phyloP scores from a whole-genome alignment of 2,329 filamentous ascomycete genomes.

The Alternaria triticina region DNA sequence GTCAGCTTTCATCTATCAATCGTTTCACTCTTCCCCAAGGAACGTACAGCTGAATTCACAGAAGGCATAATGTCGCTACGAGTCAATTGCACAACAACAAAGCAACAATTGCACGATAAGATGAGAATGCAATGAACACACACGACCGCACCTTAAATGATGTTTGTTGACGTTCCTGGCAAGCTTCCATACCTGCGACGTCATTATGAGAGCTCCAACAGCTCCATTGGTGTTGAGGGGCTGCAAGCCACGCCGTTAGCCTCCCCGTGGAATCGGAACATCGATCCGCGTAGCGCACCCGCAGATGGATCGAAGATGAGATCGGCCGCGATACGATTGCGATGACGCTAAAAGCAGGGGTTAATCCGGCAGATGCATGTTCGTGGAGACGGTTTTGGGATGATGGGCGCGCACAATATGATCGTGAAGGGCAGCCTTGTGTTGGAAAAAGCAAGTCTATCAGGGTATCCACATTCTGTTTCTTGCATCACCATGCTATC shows the following conservation, averaged over 20 bases:
- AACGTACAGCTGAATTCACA: no score
- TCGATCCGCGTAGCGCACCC: conserved; percentile 1
- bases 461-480: background rate
- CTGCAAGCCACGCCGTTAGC: conserved; percentile 3
- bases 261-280: background rate
- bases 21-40: no score
- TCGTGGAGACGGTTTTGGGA: background rate
- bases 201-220: conserved; percentile 25
- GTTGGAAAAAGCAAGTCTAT: background rate
- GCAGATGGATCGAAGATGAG: conserved; percentile 5
- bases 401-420: background rate
- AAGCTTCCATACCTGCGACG: conserved; percentile 8
- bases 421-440: background rate
- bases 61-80: conserved; percentile 2
- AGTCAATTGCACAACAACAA: background rate
- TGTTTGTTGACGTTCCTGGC: background rate
- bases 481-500: conserved; percentile 4
- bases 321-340: background rate
- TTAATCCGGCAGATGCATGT: background rate
- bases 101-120: background rate
- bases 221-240: conserved; percentile 20
- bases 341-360: conserved; percentile 3
- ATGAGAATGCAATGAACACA: background rate
- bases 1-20: no score
- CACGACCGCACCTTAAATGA: background rate